Percentiles rank a stretch among this genome's conserved stretches.
Evolutionary conservation across 2,329 filamentous ascomycete genomes (phyloP).

Genomic region (Arthrobotrys musiformis): DNA sequence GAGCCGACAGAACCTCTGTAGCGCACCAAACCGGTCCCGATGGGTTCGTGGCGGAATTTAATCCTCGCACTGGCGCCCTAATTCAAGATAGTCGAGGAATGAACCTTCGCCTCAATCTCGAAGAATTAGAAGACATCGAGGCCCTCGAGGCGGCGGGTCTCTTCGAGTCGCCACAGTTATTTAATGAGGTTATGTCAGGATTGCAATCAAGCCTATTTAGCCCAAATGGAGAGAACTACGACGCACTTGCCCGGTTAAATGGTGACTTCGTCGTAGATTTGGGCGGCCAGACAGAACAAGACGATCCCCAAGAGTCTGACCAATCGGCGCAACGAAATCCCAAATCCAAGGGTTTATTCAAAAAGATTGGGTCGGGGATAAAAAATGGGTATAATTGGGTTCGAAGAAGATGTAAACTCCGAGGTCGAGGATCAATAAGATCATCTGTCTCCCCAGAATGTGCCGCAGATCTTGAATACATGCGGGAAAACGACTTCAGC

Average conservation of each 20-base stretch:
- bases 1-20: conserved; percentile 7
- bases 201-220: neutral
- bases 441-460: neutral
- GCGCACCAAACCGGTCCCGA: neutral
- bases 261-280: neutral
- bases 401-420: neutral
- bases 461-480: neutral
- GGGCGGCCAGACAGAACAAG: neutral
- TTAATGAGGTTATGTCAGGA: neutral
- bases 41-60: conserved; percentile 3
- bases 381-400: neutral
- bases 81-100: neutral
- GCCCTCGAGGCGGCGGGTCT: neutral
- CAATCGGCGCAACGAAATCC: neutral
- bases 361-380: neutral
- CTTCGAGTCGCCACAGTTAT: neutral
- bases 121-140: neutral
- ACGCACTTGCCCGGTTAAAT: neutral
- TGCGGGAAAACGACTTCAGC: neutral
- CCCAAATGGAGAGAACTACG: neutral
- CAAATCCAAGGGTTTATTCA: neutral
- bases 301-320: neutral
- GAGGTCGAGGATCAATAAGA: neutral
- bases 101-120: neutral
- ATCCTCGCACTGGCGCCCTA: neutral